A percentile compares a stretch with the other conserved stretches of the same genome.
Conservation (phyloP, 2,329 filamentous ascomycete genomes). For the Coleophoma cylindrospora region DNA sequence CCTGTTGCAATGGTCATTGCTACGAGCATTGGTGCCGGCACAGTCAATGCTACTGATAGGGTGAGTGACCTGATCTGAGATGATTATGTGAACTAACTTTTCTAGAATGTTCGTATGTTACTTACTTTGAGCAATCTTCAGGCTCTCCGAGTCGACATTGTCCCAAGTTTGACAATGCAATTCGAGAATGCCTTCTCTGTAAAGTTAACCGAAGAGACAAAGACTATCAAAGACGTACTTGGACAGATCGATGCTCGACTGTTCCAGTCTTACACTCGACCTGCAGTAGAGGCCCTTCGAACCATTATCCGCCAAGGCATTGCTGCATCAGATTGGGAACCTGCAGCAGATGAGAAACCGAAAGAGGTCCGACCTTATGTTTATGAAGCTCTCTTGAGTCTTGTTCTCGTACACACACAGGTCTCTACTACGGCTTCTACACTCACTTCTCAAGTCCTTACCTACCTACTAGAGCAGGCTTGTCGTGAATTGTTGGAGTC, state of each 20-base stretch:
- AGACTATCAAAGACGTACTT: slow-evolving; percentile 86
- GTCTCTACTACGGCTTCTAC: slow-evolving; percentile 74
- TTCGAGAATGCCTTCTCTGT: slow-evolving; percentile 94
- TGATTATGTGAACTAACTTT: slow-evolving; percentile 17
- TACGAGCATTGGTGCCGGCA: slow-evolving; percentile 38
- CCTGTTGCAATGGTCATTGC: slow-evolving; percentile 25
- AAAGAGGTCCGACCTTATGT: slow-evolving; percentile 81
- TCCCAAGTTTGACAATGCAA: slow-evolving; percentile 82
- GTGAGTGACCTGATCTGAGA: slow-evolving; percentile 30
- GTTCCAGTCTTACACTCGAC: slow-evolving; percentile 87
- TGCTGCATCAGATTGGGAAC: slow-evolving; percentile 65
- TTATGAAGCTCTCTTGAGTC: slow-evolving; percentile 76
- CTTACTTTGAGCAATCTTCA: slow-evolving; percentile 91
- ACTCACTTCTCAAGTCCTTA: slow-evolving; percentile 76
- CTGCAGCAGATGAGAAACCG: slow-evolving; percentile 51
- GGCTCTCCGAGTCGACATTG: slow-evolving; percentile 72
- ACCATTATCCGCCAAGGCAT: slow-evolving; percentile 71
- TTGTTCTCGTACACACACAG: slow-evolving; percentile 90
- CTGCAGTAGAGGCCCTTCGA: slow-evolving; percentile 63
- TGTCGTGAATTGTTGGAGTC: slow-evolving; percentile 76
- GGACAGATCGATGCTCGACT: slow-evolving; percentile 85
- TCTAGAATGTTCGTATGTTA: slow-evolving; percentile 83
- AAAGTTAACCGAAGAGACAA: slow-evolving; percentile 88
- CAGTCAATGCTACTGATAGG: slow-evolving; percentile 46
- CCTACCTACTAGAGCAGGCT: slow-evolving; percentile 78